Evolutionary conservation across 192 early-diverging fungal species (phyloP).

Genomic region (Coemansia sp.): DNA sequence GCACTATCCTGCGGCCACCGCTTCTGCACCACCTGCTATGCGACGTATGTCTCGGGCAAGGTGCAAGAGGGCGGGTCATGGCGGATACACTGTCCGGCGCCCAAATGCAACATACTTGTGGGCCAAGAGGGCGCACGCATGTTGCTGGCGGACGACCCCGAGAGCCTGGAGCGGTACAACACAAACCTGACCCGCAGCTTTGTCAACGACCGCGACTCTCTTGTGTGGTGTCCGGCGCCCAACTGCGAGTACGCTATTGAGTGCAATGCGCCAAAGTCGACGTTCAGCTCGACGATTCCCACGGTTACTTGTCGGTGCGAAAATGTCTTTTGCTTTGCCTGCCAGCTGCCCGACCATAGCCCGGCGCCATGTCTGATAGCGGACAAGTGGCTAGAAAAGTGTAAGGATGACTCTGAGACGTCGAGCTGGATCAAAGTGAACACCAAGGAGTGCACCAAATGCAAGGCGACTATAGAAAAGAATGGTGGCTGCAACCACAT

Average conservation of each 20-base stretch:
- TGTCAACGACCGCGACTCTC: conserved; percentile 80
- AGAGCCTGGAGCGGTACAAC: conserved; percentile 8
- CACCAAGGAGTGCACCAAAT: conserved; percentile 95
- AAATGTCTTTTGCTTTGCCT: conserved; percentile 89
- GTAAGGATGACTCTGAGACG: conserved; percentile 96
- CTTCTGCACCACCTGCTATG: conserved; percentile 86
- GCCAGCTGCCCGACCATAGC: conserved; percentile 75
- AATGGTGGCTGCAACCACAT: conserved; percentile 99
- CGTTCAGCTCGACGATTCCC: conserved; percentile 71
- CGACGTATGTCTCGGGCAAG: conserved; percentile 79
- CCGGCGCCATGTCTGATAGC: conserved; percentile 86
- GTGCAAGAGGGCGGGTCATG: conserved; percentile 83
- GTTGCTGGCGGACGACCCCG: conserved; percentile 55
- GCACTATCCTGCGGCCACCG: conserved; percentile 84
- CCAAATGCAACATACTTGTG: conserved; percentile 75
- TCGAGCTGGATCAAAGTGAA: conserved; percentile 95
- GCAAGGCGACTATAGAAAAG: conserved; percentile 95
- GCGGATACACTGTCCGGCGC: conserved; percentile 78
- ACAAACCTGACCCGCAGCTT: conserved; percentile 73
- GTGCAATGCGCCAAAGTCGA: conserved; percentile 71
- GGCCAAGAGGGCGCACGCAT: conserved; percentile 76
- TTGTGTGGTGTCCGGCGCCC: conserved; percentile 94
- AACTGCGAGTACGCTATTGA: conserved; percentile 94
- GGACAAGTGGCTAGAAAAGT: conserved; percentile 88
- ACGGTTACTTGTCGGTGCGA: conserved; percentile 82